A percentile compares a stretch with the other conserved stretches of the same genome.
Conservation (phyloP, 148 eudicot species). For the Linanthus parryae region DNA sequence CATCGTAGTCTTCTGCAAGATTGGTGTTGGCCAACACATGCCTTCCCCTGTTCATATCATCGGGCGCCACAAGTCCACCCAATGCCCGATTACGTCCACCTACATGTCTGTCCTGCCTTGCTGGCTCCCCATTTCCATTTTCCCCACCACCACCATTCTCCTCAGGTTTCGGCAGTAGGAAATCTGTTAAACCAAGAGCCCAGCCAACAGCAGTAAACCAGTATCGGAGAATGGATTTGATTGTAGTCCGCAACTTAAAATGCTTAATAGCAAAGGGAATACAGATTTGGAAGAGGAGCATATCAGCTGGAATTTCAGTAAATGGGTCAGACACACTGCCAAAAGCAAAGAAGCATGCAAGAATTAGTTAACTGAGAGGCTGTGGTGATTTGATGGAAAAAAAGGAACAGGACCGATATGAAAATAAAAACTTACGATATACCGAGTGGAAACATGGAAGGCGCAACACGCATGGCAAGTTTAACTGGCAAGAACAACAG, state of each 20-base stretch:
- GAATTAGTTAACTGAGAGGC: conserved; percentile 4
- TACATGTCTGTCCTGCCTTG: conserved; percentile 56
- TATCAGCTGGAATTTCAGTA: conserved; percentile 94
- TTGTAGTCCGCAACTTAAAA: conserved; percentile 72
- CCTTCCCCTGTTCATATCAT: conserved; percentile 40
- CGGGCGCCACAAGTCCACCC: conserved; percentile 32
- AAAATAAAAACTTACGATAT: conserved; percentile 66
- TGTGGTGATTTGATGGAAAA: not conserved
- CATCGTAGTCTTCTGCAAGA: conserved; percentile 47
- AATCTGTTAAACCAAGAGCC: conserved; percentile 81
- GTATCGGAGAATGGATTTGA: conserved; percentile 76
- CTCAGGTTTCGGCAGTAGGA: conserved; percentile 76
- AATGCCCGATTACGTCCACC: conserved; percentile 45
- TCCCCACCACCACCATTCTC: conserved; percentile 54
- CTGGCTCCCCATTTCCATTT: conserved; percentile 61
- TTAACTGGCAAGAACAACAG: conserved; percentile 90
- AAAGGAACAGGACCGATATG: not conserved
- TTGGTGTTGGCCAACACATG: conserved; percentile 29
- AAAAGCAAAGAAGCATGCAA: conserved; percentile 6
- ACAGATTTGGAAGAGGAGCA: conserved; percentile 94
- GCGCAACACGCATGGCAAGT: conserved; percentile 88
- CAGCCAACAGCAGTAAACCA: conserved; percentile 97
- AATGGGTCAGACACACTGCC: conserved; percentile 96
- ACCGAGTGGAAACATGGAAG: conserved; percentile 85
- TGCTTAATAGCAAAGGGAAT: conserved; percentile 96